Evolutionary conservation across 23 red algal genomes (phyloP).

Genomic region (Gracilaria gracilis): DNA sequence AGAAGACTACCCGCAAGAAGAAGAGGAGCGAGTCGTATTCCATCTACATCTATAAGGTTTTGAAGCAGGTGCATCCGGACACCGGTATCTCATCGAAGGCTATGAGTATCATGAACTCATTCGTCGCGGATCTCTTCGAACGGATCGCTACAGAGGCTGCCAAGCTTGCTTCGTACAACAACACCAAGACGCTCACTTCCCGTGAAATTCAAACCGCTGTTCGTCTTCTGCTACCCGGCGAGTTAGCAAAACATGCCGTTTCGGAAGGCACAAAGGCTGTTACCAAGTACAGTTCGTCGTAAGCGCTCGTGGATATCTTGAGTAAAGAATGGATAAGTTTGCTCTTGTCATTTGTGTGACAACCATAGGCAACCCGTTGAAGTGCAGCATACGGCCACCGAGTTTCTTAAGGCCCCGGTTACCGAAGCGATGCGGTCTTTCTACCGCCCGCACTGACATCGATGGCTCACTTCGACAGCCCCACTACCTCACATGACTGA

Average conservation of each 20-base stretch:
- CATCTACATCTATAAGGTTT: constrained; percentile 99
- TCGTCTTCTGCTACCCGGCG: constrained; percentile 95
- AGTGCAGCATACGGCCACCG: not conserved
- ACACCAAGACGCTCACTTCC: constrained; percentile 99
- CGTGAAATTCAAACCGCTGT: constrained; percentile 99
- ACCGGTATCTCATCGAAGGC: constrained; percentile 99
- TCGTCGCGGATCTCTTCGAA: constrained; percentile 98
- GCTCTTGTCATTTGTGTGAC: not conserved
- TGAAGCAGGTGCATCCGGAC: constrained; percentile 99
- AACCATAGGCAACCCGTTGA: not conserved
- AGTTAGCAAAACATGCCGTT: constrained; percentile 99
- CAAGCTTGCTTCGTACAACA: constrained; percentile 96
- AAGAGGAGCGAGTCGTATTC: constrained; percentile 97
- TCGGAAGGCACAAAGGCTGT: constrained; percentile 99
- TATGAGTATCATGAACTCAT: constrained; percentile 99
- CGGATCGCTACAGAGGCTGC: constrained; percentile 92
- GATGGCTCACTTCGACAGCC: not conserved
- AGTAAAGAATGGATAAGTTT: not conserved
- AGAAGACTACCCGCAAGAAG: constrained; percentile 88
- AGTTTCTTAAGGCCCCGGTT: not conserved
- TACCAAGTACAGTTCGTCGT: constrained; percentile 95
- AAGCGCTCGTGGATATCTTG: not conserved
- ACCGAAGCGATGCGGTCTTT: not conserved
- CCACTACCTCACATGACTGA: not conserved
- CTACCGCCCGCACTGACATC: not conserved